Evolutionary conservation across 331 rosid genomes (phyloP), one percentile per base, ranked within the genome.

Genomic region (Quercus tomentella): DNA sequence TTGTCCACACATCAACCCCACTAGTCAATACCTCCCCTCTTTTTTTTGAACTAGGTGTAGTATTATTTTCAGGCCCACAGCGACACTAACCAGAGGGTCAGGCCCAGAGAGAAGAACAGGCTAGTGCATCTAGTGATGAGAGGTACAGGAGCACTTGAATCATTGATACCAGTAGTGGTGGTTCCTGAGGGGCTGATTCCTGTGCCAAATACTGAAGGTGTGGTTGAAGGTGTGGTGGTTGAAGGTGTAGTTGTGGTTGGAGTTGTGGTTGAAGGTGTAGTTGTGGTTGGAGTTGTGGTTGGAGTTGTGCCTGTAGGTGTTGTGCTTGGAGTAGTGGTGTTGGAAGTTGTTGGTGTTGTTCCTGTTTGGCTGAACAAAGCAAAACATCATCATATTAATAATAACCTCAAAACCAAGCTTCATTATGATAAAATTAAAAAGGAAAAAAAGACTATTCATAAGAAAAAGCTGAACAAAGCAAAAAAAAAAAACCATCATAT

Each of bases 131-230:
- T 73, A 37, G 5, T 49, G 54, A 75, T 30, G 71, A 84, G 80
- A 72, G 82, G 82, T 57, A 65, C 51, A 33, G 72, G 89, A 56
- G 58, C 80, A 9, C 25, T 76, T 0, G 75, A 66, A 70, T 76
- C 85, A 26, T 1, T 55, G 61, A 79, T 30, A 16, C 84, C 77
- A 15, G 81, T 72, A 15, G 52, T 35, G 72, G 83, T 74, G 56
- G 88, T 83, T 30, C 89, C 88, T 45, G 87, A 74, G 35, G 97
- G 97, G 80, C 96, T 88, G 0, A 91, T 72, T 61, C 97, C 85
- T 4, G 73, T 4, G 28, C 71, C 89, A 58, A 84, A 86, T 73
- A 85, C 85, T 2, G 45, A 41, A 22, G 85, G n/a, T n/a, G n/a
- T n/a, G n/a, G n/a, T n/a, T n/a, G n/a, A 71, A 45, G 94, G 92